Conservation (phyloP, 2,329 filamentous ascomycete genomes). For the Metarhizium anisopliae region DNA sequence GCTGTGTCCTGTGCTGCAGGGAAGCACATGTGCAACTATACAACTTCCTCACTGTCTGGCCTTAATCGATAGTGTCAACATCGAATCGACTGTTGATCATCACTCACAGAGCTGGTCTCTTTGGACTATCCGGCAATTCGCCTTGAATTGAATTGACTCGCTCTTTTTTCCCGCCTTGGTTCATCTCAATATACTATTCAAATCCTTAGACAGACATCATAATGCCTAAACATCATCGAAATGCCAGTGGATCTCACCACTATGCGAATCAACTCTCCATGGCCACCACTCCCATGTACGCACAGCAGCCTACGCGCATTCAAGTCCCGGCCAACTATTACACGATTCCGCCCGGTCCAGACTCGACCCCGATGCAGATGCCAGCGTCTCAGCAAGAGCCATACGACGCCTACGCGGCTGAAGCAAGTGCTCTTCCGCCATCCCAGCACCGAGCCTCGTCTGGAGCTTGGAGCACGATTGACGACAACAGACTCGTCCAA, state of each 20-base stretch:
- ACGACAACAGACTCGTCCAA: conserved; percentile 64
- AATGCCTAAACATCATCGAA: conserved; percentile 38
- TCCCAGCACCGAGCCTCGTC: conserved; percentile 48
- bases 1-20: neutral
- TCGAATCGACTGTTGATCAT: conserved; percentile 1
- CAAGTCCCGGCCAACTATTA: conserved; percentile 32
- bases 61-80: conserved; percentile 9
- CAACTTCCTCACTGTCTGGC: conserved; percentile 18
- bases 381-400: conserved; percentile 13
- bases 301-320: conserved; percentile 30
- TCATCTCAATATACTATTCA: neutral
- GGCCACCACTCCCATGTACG: conserved; percentile 32
- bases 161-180: conserved; percentile 2
- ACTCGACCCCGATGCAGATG: conserved; percentile 16
- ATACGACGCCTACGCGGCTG: conserved; percentile 31
- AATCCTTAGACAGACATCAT: conserved; percentile 10
- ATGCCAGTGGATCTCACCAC: conserved; percentile 24
- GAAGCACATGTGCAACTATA: neutral
- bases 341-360: conserved; percentile 23
- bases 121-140: neutral
- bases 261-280: conserved; percentile 29
- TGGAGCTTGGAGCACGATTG: conserved; percentile 62
- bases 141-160: neutral
- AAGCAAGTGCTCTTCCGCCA: conserved; percentile 28
- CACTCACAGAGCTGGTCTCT: conserved; percentile 8